phyloP scores from a whole-genome alignment of 2,329 filamentous ascomycete species.

The Cytospora schulzeri region DNA sequence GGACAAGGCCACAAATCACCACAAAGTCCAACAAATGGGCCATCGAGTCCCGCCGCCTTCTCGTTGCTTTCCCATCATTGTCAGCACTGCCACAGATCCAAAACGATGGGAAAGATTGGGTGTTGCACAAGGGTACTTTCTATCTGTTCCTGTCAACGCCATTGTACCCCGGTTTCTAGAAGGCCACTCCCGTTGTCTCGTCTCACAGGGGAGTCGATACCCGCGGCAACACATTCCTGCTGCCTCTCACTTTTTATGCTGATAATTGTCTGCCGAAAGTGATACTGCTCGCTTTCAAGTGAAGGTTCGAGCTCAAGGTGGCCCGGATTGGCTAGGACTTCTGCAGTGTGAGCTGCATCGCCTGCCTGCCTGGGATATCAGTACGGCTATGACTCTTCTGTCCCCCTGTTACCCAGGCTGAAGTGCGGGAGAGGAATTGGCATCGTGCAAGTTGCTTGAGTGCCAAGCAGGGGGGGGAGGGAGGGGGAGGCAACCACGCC shows the following conservation, averaged over 20 bases:
- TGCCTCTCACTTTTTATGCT: not conserved
- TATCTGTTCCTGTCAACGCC: slow-evolving; percentile 5
- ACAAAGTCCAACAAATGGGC: not conserved
- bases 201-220: not conserved
- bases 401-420: slow-evolving; percentile 7
- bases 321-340: not conserved
- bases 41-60: not conserved
- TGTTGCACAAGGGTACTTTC: slow-evolving; percentile 1
- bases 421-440: slow-evolving; percentile 7
- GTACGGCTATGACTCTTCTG: slow-evolving; percentile 15
- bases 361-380: not conserved
- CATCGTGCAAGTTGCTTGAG: slow-evolving; percentile 7
- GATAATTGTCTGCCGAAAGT: not conserved
- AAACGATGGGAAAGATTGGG: not conserved
- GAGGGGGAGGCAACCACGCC: slow-evolving; percentile 17
- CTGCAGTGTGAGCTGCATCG: slow-evolving; percentile 2
- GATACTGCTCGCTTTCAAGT: not conserved
- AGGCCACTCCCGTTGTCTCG: slow-evolving; percentile 1
- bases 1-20: slow-evolving; percentile 4
- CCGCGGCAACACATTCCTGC: not conserved
- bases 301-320: not conserved
- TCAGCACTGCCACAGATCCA: slow-evolving; percentile 12
- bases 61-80: not conserved
- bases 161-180: not conserved
- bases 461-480: slow-evolving; percentile 1